Evolutionary conservation across 2,329 filamentous ascomycete species (phyloP).

Genomic region (Paecilomyces niveus): DNA sequence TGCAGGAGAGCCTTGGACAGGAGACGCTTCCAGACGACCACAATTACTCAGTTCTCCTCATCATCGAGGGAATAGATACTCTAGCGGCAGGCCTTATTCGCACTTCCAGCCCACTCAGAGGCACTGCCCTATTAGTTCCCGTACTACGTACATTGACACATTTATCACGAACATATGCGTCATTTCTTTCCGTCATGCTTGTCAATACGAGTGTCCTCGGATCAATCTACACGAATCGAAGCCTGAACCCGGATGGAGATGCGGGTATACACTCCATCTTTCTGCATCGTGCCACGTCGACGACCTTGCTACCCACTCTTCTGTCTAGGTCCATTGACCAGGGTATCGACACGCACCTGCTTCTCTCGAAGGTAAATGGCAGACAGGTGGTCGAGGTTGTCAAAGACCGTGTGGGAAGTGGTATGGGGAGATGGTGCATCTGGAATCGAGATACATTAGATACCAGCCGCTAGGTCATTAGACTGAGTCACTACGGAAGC

Average conservation of each 20-base stretch:
- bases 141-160: constrained; percentile 26
- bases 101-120: constrained; percentile 28
- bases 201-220: constrained; percentile 24
- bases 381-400: constrained; percentile 28
- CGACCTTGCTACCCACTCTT: constrained; percentile 19
- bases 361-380: constrained; percentile 22
- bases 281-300: constrained; percentile 6
- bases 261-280: constrained; percentile 22
- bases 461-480: neutral
- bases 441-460: constrained; percentile 12
- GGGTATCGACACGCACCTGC: constrained; percentile 32
- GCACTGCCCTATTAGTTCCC: constrained; percentile 24
- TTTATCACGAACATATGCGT: constrained; percentile 21
- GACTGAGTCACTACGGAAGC: neutral
- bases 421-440: constrained; percentile 30
- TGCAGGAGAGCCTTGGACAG: neutral
- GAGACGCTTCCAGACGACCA: neutral
- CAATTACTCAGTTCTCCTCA: constrained; percentile 14
- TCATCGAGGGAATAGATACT: constrained; percentile 31
- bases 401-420: constrained; percentile 30
- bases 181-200: constrained; percentile 25
- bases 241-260: neutral
- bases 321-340: constrained; percentile 31
- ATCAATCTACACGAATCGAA: neutral
- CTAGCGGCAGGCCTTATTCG: constrained; percentile 30